A percentile compares a stretch with the other conserved stretches of the same genome.
Conservation (phyloP, 768 basidiomycete species). For the Leccinellum rugosiceps region DNA sequence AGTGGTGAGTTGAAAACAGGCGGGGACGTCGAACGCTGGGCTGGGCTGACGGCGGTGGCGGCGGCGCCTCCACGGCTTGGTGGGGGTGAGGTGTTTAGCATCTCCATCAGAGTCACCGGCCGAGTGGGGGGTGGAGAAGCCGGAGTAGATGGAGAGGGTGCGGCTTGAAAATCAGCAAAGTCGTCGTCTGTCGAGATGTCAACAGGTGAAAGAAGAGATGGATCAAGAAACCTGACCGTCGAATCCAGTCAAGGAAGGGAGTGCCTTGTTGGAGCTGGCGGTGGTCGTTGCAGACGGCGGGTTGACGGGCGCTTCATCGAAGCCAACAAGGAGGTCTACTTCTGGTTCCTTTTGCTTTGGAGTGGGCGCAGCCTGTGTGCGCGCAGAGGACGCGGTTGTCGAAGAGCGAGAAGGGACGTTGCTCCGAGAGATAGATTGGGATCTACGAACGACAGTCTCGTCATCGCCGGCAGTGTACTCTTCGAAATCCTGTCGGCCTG, state of each 20-base stretch:
- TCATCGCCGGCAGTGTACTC: conserved; percentile 98
- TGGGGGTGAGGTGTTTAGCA: conserved; percentile 39
- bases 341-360: conserved; percentile 46
- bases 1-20: conserved; percentile 23
- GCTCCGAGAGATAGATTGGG: conserved; percentile 37
- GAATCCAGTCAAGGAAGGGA: conserved; percentile 27
- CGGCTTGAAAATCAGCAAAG: conserved; percentile 82
- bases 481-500: conserved; percentile 64
- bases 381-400: conserved; percentile 40
- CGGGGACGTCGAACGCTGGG: conserved; percentile 18
- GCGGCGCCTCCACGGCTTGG: conserved; percentile 9
- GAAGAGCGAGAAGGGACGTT: conserved; percentile 27
- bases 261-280: conserved; percentile 28
- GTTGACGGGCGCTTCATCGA: conserved; percentile 55
- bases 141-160: conserved; percentile 45
- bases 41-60: not conserved
- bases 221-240: conserved; percentile 21
- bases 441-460: conserved; percentile 47
- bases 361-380: conserved; percentile 25
- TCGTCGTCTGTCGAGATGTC: conserved; percentile 60
- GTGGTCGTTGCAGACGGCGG: conserved; percentile 13
- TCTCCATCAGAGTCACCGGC: conserved; percentile 42
- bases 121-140: conserved; percentile 34
- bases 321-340: conserved; percentile 75
- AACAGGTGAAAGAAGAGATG: not conserved